Evolutionary conservation across 2,329 filamentous ascomycete genomes (phyloP).

Genomic region (Penicillium sp.): DNA sequence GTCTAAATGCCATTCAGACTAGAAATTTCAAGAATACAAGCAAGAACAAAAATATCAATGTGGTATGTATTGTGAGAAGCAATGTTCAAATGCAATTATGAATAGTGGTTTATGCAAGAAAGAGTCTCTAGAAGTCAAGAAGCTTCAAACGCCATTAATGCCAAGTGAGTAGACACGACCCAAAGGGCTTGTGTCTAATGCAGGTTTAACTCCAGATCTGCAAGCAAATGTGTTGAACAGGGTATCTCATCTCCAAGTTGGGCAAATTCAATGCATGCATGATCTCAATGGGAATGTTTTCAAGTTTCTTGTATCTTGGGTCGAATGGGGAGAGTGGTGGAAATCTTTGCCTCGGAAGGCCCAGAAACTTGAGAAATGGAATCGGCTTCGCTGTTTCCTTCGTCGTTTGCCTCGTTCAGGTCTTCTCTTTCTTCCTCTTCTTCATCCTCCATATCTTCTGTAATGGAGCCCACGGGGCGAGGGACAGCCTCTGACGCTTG

Average conservation of each 20-base stretch:
- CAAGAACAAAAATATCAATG: neutral
- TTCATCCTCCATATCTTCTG: slow-evolving; percentile 46
- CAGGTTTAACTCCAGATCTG: slow-evolving; percentile 21
- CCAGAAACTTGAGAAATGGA: slow-evolving; percentile 11
- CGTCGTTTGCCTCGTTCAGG: neutral
- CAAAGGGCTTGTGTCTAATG: slow-evolving; percentile 16
- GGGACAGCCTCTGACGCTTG: slow-evolving; percentile 51
- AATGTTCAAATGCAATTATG: slow-evolving; percentile 2
- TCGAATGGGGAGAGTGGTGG: slow-evolving; percentile 26
- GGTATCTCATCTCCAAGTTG: slow-evolving; percentile 18
- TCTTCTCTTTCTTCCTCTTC: slow-evolving; percentile 34
- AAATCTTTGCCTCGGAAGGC: neutral
- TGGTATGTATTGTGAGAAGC: neutral
- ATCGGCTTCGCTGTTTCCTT: neutral
- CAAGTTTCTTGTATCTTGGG: slow-evolving; percentile 21
- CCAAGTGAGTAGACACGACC: slow-evolving; percentile 7
- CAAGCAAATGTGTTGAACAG: slow-evolving; percentile 29
- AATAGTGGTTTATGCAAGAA: neutral
- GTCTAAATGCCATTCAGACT: too few species aligned
- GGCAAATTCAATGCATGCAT: slow-evolving; percentile 16
- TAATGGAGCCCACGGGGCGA: slow-evolving; percentile 49
- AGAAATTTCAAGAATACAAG: neutral
- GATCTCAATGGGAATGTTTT: slow-evolving; percentile 12
- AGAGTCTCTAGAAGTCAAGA: neutral
- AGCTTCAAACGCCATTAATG: slow-evolving; percentile 20